Evolutionary conservation across 139 green algal genomes (phyloP).

Genomic region (Zygnema circumcarinatum): DNA sequence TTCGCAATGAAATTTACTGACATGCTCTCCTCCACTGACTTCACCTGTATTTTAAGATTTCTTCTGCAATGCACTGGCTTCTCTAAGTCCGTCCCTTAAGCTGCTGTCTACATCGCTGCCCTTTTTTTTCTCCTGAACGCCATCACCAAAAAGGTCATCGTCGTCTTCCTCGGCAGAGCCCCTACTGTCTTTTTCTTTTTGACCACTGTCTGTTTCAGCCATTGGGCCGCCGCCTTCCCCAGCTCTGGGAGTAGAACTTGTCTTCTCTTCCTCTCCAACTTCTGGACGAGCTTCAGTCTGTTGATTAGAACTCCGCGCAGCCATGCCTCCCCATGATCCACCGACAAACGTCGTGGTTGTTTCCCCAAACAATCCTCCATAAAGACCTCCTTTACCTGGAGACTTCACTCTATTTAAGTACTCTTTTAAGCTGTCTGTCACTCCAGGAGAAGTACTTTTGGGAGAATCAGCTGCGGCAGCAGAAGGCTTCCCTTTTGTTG

Average conservation of each 20-base stretch:
- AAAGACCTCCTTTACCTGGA: constrained; percentile 30
- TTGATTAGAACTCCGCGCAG: not conserved
- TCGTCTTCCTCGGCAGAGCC: not conserved
- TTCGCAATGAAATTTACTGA: too few species aligned
- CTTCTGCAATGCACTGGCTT: too few species aligned
- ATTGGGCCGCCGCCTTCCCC: not conserved
- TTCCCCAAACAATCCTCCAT: constrained; percentile 48
- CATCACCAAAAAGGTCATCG: constrained; percentile 14
- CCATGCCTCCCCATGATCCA: constrained; percentile 4
- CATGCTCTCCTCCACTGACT: too few species aligned
- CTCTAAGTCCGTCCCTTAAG: too few species aligned
- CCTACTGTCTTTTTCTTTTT: too few species aligned
- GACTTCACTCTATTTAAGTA: constrained; percentile 50
- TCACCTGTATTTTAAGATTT: too few species aligned
- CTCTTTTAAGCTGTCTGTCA: constrained; percentile 53
- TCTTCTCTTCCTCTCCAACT: not conserved
- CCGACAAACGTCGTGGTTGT: not conserved
- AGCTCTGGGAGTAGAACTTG: not conserved
- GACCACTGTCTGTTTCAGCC: not conserved
- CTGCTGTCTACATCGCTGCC: too few species aligned
- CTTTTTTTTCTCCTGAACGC: not conserved
- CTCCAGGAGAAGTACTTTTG: not conserved
- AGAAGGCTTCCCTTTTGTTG: not conserved
- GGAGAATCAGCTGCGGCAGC: not conserved
- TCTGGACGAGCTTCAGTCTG: not conserved